These are phyloP conservation scores for Vishniacozyma victoriae DNA, from an alignment of 768 basidiomycete genomes.

Conservation along the genomic window DNA sequence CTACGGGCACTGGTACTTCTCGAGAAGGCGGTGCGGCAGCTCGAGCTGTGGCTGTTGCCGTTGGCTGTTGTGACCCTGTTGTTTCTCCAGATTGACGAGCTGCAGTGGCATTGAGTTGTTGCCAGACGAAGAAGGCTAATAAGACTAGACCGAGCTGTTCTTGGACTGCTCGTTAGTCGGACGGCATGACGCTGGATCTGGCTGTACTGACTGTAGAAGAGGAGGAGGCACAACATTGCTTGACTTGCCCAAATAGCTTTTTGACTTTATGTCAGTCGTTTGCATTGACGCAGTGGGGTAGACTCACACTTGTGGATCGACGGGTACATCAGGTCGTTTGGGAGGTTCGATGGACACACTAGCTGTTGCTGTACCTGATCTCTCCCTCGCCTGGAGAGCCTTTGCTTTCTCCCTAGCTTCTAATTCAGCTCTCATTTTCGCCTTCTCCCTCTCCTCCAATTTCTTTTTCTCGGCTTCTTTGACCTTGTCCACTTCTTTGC, in stretches of 20 bases:
- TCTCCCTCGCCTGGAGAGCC: background rate
- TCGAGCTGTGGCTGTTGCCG: background rate
- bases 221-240: slow-evolving; percentile 19
- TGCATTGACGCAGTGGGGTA: background rate
- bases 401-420: slow-evolving; percentile 12
- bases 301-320: slow-evolving; percentile 26
- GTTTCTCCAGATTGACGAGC: too few species aligned
- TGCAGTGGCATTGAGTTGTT: slow-evolving; percentile 21
- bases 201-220: slow-evolving; percentile 13
- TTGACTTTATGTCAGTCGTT: slow-evolving; percentile 12
- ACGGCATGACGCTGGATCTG: background rate
- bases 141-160: slow-evolving; percentile 21
- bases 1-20: slow-evolving; percentile 1
- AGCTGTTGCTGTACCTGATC: slow-evolving; percentile 1
- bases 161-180: slow-evolving; percentile 15
- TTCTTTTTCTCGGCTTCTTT: background rate
- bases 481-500: background rate
- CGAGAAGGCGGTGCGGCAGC: background rate
- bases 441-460: slow-evolving; percentile 4
- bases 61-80: too few species aligned
- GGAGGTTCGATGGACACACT: background rate
- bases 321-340: background rate
- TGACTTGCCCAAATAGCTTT: slow-evolving; percentile 27
- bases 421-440: slow-evolving; percentile 9
- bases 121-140: slow-evolving; percentile 24